phyloP scores from a whole-genome alignment of 2,329 filamentous ascomycete genomes.

The Xylariaceae sp. region DNA sequence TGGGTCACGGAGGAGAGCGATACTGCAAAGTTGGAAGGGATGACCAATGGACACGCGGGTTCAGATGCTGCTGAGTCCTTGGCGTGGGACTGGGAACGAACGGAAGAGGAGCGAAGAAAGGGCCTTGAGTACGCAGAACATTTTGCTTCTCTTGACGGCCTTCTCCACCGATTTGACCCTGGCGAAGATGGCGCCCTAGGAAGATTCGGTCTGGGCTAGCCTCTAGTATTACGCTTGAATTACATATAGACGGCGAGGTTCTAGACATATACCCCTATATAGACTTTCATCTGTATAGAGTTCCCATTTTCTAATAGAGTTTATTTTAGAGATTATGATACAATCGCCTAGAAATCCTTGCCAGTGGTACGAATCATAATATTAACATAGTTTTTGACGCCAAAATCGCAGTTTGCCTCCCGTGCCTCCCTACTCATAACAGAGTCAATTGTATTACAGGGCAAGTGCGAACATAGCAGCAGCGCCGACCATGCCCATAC shows the following conservation, averaged over 20 bases:
- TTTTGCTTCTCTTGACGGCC: slow-evolving; percentile 62
- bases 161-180: slow-evolving; percentile 59
- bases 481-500: slow-evolving; percentile 40
- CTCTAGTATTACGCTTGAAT: background rate
- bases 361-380: background rate
- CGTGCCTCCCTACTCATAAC: background rate
- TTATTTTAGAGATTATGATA: background rate
- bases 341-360: background rate
- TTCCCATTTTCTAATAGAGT: background rate
- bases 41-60: slow-evolving; percentile 45
- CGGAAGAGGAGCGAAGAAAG: slow-evolving; percentile 60
- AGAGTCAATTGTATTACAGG: slow-evolving; percentile 32
- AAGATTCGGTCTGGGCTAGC: slow-evolving; percentile 51
- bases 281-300: slow-evolving; percentile 8
- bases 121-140: slow-evolving; percentile 62
- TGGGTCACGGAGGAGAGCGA: slow-evolving; percentile 55
- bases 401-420: background rate
- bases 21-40: slow-evolving; percentile 27
- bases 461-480: slow-evolving; percentile 41
- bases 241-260: slow-evolving; percentile 12
- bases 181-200: slow-evolving; percentile 59
- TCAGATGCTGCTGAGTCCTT: slow-evolving; percentile 43
- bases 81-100: slow-evolving; percentile 63
- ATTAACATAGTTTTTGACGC: background rate
- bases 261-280: slow-evolving; percentile 19